phyloP scores from a whole-genome alignment of 2,329 filamentous ascomycete species.

The Botryosphaeria dothidea region DNA sequence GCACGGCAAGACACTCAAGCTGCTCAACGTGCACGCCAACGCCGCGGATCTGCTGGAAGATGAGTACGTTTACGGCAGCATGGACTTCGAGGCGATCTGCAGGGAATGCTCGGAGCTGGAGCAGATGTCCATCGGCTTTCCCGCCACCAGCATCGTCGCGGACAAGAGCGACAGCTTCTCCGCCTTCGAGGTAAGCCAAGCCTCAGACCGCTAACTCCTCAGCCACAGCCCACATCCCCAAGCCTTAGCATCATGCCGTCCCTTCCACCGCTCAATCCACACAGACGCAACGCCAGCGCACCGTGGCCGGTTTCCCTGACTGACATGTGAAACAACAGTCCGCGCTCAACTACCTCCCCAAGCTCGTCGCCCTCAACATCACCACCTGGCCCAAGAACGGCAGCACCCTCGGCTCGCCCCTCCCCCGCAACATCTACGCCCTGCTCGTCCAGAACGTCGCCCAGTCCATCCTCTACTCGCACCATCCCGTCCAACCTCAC shows the following conservation, averaged over 20 bases:
- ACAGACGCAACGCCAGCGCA: too few relatives aligned
- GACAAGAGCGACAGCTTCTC: conserved; percentile 44
- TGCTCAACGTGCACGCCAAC: conserved; percentile 47
- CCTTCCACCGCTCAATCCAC: background rate
- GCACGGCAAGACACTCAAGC: conserved; percentile 48
- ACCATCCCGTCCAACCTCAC: conserved; percentile 2
- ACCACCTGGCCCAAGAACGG: conserved; percentile 50
- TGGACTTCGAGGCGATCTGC: conserved; percentile 49
- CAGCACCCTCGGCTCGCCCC: conserved; percentile 35
- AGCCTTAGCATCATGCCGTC: background rate
- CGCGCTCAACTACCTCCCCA: conserved; percentile 38
- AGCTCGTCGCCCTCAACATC: conserved; percentile 49
- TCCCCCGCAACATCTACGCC: conserved; percentile 48
- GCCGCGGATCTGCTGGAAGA: conserved; percentile 45
- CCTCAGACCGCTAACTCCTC: background rate
- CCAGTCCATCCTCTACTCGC: conserved; percentile 27
- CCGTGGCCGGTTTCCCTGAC: background rate
- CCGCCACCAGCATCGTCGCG: conserved; percentile 45
- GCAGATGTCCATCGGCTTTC: conserved; percentile 51
- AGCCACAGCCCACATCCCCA: background rate
- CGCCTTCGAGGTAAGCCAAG: conserved; percentile 39
- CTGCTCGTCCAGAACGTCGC: conserved; percentile 44
- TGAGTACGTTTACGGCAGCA: conserved; percentile 46
- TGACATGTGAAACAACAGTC: conserved; percentile 25
- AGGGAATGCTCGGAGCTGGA: conserved; percentile 45